Base-by-base conservation (phyloP, 176 grass and related monocot species). In the sorghum (Sorghum bicolor) region DNA sequence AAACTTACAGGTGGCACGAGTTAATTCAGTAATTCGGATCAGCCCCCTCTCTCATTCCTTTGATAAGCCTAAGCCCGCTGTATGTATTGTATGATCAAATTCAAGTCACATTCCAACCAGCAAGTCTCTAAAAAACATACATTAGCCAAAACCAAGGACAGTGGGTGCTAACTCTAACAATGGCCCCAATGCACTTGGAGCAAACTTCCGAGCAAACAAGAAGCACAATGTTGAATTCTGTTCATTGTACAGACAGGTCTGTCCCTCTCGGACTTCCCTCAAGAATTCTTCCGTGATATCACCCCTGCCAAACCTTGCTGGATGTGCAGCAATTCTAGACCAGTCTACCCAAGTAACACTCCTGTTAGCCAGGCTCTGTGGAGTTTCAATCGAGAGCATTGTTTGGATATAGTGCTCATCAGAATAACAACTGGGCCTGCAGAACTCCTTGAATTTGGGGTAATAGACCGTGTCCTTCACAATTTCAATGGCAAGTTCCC, bases 391-490 rank as follows among this genome's bases (percentile, higher is more conserved):
- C 10, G 75, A 83, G 45, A 99, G 91, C 89, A 96, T 90, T 28
- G 93, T 99, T n/a, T 92, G 91, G 74, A 99, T 94, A 77, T 99
- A 99, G 64, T 99, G 97, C 48, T 99, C 97, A 39, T 96, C 97
- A 11, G 95, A 91, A 41, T 99, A 99, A 83, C 93, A 96, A 79
- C 57, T 39, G 38, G 91, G 97, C 48, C 76, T 86, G 81, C 97
- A 96, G 79, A 94, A 99, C 16, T 99, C 70, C 16, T 90, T 85
- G 61, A 99, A 99, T 83, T 99, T 99, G 60, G 88, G 81, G 45
- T 99, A 96, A 58, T 99, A 99, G 39, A 78, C 19, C 11, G 61
- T 87, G 82, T 99, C 97, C 74, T 82, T 91, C 30, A 96, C 67
- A 11, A 96, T 94, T 38, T 55, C 83, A 32, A 92, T 78, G n/a